Conservation (phyloP, 768 basidiomycete genomes). For the Mycena sanguinolenta region DNA sequence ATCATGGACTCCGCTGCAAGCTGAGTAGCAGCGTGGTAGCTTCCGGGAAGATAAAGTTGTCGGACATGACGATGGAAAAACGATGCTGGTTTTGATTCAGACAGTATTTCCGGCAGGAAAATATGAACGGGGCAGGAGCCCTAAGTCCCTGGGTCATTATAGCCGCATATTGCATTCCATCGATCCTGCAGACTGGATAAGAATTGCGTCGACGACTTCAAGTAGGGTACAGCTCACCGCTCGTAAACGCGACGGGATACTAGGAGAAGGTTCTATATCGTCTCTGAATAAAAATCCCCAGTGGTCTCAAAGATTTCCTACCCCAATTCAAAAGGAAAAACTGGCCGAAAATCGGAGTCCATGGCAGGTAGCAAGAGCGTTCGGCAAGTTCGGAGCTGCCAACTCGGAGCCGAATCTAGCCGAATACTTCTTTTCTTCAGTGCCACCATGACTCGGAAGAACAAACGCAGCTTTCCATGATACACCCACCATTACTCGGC, state of each 20-base stretch:
- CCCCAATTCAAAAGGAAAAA: not conserved
- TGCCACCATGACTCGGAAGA: not conserved
- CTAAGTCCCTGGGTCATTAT: no score
- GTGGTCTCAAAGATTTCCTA: not conserved
- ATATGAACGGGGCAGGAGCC: no score
- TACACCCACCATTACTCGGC: constrained; percentile 53
- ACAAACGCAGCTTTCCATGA: constrained; percentile 12
- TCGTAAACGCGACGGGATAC: not conserved
- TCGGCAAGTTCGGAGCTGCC: not conserved
- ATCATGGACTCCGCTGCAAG: not conserved
- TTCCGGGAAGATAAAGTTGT: not conserved
- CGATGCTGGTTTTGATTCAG: no score
- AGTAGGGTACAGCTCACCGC: not conserved
- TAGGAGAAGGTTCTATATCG: not conserved
- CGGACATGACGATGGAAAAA: not conserved
- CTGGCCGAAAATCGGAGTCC: no score
- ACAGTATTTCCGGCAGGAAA: no score
- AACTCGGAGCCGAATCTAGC: not conserved
- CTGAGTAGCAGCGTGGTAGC: no score
- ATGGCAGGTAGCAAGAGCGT: not conserved
- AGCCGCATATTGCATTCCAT: no score
- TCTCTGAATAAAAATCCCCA: not conserved
- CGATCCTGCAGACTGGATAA: no score
- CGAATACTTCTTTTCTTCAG: not conserved
- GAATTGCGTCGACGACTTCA: not conserved